These are phyloP conservation scores for Torrubiella hemipterigena DNA, from an alignment of 2,329 filamentous ascomycete genomes.

Conservation along the genomic window DNA sequence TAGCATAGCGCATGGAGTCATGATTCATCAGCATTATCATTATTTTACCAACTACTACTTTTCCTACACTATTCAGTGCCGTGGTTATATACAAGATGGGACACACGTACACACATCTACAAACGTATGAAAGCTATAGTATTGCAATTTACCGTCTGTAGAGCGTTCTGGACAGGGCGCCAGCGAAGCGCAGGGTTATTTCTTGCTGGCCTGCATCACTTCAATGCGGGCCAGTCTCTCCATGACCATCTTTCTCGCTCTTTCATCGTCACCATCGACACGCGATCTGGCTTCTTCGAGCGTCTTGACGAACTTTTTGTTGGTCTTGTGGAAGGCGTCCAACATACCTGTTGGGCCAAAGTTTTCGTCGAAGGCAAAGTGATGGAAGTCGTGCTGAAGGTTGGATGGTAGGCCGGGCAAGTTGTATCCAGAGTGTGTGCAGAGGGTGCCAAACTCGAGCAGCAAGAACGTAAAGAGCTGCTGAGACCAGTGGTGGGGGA, in stretches of 20 bases:
- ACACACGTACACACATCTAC: too few species aligned
- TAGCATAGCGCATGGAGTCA: too few species aligned
- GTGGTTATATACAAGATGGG: too few species aligned
- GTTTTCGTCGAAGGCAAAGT: slow-evolving; percentile 11
- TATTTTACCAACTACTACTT: too few species aligned
- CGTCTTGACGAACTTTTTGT: slow-evolving; percentile 6
- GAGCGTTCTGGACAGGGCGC: too few species aligned
- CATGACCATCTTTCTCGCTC: slow-evolving; percentile 8
- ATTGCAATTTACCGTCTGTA: too few species aligned
- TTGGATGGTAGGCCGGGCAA: slow-evolving; percentile 7
- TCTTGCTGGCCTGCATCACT: too few species aligned
- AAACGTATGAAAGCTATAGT: too few species aligned
- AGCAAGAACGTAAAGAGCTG: slow-evolving; percentile 8
- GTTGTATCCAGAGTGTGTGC: slow-evolving; percentile 8
- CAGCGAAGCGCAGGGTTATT: too few species aligned
- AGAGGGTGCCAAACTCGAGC: slow-evolving; percentile 9
- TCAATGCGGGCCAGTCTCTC: slow-evolving; percentile 8
- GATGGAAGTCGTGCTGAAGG: slow-evolving; percentile 10
- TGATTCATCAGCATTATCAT: too few species aligned
- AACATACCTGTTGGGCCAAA: slow-evolving; percentile 9
- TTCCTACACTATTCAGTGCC: too few species aligned
- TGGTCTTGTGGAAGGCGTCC: slow-evolving; percentile 6
- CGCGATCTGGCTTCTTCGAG: slow-evolving; percentile 6
- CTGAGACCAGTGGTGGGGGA: slow-evolving; percentile 10
- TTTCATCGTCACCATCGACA: slow-evolving; percentile 8